Evolutionary conservation across 208 protist genomes (phyloP).

Genomic region (Ichthyophonus hoferi): DNA sequence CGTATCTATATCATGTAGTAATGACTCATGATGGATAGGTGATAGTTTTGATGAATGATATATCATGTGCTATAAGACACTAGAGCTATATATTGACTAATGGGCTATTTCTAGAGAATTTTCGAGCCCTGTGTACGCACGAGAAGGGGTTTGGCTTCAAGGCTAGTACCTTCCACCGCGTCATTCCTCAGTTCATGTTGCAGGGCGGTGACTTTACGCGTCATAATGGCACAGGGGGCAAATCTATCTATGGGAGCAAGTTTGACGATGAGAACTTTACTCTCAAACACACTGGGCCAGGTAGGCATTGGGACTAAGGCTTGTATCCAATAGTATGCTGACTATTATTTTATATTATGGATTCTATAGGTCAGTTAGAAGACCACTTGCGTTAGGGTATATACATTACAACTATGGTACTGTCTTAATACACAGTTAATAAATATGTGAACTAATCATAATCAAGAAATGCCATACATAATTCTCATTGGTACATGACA

Average conservation of each 20-base stretch:
- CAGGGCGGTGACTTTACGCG: slow-evolving; percentile 43
- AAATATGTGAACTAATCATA: too few species aligned
- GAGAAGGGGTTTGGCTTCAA: slow-evolving; percentile 89
- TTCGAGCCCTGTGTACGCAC: slow-evolving; percentile 73
- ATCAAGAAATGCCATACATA: too few species aligned
- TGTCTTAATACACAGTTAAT: too few species aligned
- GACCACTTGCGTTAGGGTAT: too few species aligned
- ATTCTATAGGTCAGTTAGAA: too few species aligned
- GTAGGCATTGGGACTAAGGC: slow-evolving; percentile 1
- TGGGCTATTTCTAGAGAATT: slow-evolving; percentile 40
- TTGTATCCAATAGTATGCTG: neutral
- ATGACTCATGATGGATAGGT: too few species aligned
- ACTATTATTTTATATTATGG: neutral
- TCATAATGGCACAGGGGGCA: slow-evolving; percentile 53
- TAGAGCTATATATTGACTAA: neutral
- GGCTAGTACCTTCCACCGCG: slow-evolving; percentile 84
- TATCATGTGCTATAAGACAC: neutral
- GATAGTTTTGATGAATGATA: neutral
- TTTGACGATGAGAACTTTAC: slow-evolving; percentile 92
- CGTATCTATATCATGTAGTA: too few species aligned
- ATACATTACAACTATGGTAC: too few species aligned
- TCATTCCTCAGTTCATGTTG: slow-evolving; percentile 69
- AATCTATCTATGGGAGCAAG: slow-evolving; percentile 67
- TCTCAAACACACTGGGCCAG: slow-evolving; percentile 73
- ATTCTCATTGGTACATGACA: too few species aligned